phyloP scores from a whole-genome alignment of 805 yeast genomes.

The Pichia cephalocereana region DNA sequence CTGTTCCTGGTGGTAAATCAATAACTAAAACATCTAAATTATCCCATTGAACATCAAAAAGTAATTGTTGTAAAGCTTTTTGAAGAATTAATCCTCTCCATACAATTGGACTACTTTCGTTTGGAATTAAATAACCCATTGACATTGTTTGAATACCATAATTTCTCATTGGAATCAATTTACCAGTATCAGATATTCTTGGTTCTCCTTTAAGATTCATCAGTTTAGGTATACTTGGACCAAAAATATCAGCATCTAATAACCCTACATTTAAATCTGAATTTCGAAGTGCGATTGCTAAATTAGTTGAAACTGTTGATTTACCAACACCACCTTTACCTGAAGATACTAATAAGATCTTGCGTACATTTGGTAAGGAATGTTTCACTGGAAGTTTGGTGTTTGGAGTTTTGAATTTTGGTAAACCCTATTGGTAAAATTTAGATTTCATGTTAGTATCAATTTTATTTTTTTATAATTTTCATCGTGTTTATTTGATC shows the following conservation, averaged over 20 bases:
- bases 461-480: neutral
- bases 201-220: slow-evolving; percentile 67
- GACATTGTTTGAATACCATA: slow-evolving; percentile 81
- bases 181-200: slow-evolving; percentile 39
- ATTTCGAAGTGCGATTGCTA: slow-evolving; percentile 52
- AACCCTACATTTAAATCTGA: slow-evolving; percentile 54
- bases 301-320: slow-evolving; percentile 62
- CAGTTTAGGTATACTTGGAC: slow-evolving; percentile 73
- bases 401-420: slow-evolving; percentile 32
- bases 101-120: slow-evolving; percentile 59
- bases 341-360: slow-evolving; percentile 57
- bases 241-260: slow-evolving; percentile 75
- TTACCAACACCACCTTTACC: slow-evolving; percentile 82
- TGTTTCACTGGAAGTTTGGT: slow-evolving; percentile 46
- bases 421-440: slow-evolving; percentile 29
- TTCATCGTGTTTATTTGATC: no score
- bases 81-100: slow-evolving; percentile 87
- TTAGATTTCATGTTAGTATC: slow-evolving; percentile 4
- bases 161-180: slow-evolving; percentile 56
- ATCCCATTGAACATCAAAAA: slow-evolving; percentile 73
- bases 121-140: slow-evolving; percentile 71
- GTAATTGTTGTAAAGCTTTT: slow-evolving; percentile 77
- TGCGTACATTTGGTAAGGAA: slow-evolving; percentile 50
- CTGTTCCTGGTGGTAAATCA: slow-evolving; percentile 91
- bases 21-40: slow-evolving; percentile 59